These are phyloP conservation scores for Septoria linicola DNA, from an alignment of 2,329 filamentous ascomycete genomes.

Conservation along the genomic window DNA sequence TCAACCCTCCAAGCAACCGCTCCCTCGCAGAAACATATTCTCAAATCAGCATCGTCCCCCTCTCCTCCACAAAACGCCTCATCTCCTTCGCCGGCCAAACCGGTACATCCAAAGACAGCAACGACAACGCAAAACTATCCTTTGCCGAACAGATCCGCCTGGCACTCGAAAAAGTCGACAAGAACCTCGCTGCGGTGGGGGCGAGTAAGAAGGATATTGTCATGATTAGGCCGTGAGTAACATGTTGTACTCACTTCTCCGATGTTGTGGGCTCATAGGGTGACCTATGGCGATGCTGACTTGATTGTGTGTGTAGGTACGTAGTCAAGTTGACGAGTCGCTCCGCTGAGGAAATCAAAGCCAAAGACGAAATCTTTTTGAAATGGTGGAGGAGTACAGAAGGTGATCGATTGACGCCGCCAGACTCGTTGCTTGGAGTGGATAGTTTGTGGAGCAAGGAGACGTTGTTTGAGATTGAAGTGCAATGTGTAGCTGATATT, in stretches of 20 bases:
- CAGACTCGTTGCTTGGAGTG: slow-evolving; percentile 23
- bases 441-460: slow-evolving; percentile 25
- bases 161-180: slow-evolving; percentile 23
- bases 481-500: slow-evolving; percentile 17
- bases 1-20: slow-evolving; percentile 21
- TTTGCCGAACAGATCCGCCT: slow-evolving; percentile 20
- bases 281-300: too few species aligned
- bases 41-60: slow-evolving; percentile 22
- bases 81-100: slow-evolving; percentile 28
- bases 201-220: slow-evolving; percentile 24
- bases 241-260: not conserved
- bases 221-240: slow-evolving; percentile 19
- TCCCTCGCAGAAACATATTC: slow-evolving; percentile 19
- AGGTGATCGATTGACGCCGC: slow-evolving; percentile 16
- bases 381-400: slow-evolving; percentile 24
- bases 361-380: slow-evolving; percentile 14
- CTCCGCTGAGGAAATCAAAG: slow-evolving; percentile 14
- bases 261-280: not conserved
- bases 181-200: slow-evolving; percentile 19
- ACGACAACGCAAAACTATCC: slow-evolving; percentile 9
- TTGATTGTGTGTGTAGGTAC: too few species aligned
- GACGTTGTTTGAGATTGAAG: slow-evolving; percentile 22
- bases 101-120: slow-evolving; percentile 10
- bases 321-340: slow-evolving; percentile 22
- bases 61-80: slow-evolving; percentile 22